Conservation (phyloP, 2,329 filamentous ascomycete genomes). For the Clonostachys sp. region DNA sequence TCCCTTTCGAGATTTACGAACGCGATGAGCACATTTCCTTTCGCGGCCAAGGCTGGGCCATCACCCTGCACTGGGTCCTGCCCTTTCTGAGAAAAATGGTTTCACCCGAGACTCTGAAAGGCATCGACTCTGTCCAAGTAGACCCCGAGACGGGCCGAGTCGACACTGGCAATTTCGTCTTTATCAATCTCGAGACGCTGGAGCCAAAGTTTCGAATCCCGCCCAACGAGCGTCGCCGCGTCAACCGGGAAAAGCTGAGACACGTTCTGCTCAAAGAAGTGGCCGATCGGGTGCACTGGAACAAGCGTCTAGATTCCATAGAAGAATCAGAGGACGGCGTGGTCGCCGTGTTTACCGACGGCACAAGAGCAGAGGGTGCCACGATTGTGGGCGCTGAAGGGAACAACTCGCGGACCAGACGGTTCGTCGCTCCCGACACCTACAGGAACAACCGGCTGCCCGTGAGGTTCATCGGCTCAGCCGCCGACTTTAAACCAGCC, state of each 20-base stretch:
- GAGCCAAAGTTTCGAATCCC: constrained; percentile 22
- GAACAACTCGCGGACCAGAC: constrained; percentile 26
- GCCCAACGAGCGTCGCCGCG: constrained; percentile 18
- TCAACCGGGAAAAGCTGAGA: constrained; percentile 16
- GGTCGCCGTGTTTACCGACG: constrained; percentile 21
- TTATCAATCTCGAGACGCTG: constrained; percentile 21
- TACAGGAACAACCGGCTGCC: constrained; percentile 25
- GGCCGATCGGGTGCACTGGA: constrained; percentile 9
- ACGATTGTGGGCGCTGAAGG: constrained; percentile 35
- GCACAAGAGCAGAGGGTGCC: constrained; percentile 20
- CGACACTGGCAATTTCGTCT: constrained; percentile 22
- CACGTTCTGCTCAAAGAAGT: constrained; percentile 10
- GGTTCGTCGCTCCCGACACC: constrained; percentile 20
- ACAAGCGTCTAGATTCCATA: constrained; percentile 13
- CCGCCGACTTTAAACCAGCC: constrained; percentile 27
- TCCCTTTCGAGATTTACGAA: constrained; percentile 23
- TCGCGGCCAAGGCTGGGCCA: constrained; percentile 42
- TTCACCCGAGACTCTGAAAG: constrained; percentile 1
- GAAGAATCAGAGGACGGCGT: constrained; percentile 14
- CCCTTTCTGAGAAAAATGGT: constrained; percentile 3
- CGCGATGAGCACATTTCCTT: constrained; percentile 5
- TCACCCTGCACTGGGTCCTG: constrained; percentile 52
- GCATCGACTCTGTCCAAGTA: constrained; percentile 7
- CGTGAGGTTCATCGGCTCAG: constrained; percentile 28
- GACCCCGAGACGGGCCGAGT: constrained; percentile 24